Conservation (phyloP, 176 grass and related monocot genomes). For the Ananas comosus region DNA sequence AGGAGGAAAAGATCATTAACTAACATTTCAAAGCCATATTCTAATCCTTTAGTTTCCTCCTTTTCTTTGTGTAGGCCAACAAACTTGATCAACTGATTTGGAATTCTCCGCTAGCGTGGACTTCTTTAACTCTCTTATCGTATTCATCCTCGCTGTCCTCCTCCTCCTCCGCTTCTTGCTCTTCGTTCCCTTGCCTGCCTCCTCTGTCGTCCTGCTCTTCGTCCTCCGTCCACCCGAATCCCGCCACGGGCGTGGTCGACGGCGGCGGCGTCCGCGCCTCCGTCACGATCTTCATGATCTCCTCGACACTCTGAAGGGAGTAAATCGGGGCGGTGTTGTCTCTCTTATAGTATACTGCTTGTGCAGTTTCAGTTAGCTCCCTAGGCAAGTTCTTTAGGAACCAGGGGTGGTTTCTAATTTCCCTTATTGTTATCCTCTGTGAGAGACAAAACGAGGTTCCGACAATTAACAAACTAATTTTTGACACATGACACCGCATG, state of each 20-base stretch:
- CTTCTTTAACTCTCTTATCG: slow-evolving; percentile 84
- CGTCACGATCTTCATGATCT: slow-evolving; percentile 78
- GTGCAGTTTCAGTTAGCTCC: slow-evolving; percentile 66
- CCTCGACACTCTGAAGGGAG: slow-evolving; percentile 68
- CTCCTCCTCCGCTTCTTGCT: slow-evolving; percentile 19
- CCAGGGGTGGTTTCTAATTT: slow-evolving; percentile 98
- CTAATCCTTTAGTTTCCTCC: background rate
- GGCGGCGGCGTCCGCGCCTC: slow-evolving; percentile 54
- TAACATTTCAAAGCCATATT: background rate
- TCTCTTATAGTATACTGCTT: slow-evolving; percentile 84
- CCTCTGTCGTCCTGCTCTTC: slow-evolving; percentile 55
- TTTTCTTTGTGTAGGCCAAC: background rate
- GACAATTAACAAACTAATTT: too few relatives aligned
- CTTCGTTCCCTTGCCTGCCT: slow-evolving; percentile 2
- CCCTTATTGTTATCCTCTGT: slow-evolving; percentile 93
- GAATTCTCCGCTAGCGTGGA: slow-evolving; percentile 72
- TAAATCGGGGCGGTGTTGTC: slow-evolving; percentile 56
- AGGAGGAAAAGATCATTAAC: background rate
- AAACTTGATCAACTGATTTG: slow-evolving; percentile 28
- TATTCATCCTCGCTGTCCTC: slow-evolving; percentile 66
- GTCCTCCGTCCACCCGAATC: slow-evolving; percentile 71
- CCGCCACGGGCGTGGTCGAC: slow-evolving; percentile 38
- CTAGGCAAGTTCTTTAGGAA: slow-evolving; percentile 95
- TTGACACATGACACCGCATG: too few relatives aligned
- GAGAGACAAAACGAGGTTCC: background rate